Percentiles rank a stretch among this genome's conserved stretches.
Conservation (phyloP, 257 asterid genomes). For the Solanum etuberosum region DNA sequence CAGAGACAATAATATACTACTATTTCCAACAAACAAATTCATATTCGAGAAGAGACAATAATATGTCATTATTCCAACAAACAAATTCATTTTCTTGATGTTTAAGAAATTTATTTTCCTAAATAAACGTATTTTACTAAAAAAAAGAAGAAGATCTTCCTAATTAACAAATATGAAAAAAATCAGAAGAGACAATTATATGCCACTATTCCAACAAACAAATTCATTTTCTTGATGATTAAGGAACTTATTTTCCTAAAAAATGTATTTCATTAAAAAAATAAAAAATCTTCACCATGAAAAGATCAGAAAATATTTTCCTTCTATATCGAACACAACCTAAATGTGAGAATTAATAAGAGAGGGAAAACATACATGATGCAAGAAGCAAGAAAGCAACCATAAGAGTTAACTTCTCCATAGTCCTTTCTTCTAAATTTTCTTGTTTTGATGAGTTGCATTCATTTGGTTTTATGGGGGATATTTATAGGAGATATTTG, state of each 20-base stretch:
- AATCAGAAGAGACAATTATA: not conserved
- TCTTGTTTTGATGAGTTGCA: not conserved
- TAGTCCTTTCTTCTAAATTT: not conserved
- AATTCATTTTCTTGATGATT: not conserved
- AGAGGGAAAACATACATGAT: not conserved
- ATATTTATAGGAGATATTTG: not conserved
- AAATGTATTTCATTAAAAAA: not conserved
- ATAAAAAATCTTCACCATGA: not conserved
- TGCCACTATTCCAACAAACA: not conserved
- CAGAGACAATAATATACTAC: too few relatives aligned
- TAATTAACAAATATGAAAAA: too few relatives aligned
- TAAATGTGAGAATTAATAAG: not conserved
- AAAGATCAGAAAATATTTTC: not conserved
- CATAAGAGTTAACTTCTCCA: not conserved
- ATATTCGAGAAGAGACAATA: too few relatives aligned
- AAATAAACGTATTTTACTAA: too few relatives aligned
- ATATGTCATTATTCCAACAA: too few relatives aligned
- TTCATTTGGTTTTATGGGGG: not conserved
- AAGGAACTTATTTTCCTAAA: not conserved
- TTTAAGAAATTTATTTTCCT: too few relatives aligned
- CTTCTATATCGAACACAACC: not conserved
- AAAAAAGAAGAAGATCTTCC: too few relatives aligned
- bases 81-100: too few relatives aligned
- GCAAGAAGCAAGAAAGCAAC: not conserved
- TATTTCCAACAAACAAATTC: too few relatives aligned